Percentiles rank a stretch among this genome's conserved stretches.
phyloP scores from a whole-genome alignment of 2,329 filamentous ascomycete species.

The Magnaporthiopsis incrustans region DNA sequence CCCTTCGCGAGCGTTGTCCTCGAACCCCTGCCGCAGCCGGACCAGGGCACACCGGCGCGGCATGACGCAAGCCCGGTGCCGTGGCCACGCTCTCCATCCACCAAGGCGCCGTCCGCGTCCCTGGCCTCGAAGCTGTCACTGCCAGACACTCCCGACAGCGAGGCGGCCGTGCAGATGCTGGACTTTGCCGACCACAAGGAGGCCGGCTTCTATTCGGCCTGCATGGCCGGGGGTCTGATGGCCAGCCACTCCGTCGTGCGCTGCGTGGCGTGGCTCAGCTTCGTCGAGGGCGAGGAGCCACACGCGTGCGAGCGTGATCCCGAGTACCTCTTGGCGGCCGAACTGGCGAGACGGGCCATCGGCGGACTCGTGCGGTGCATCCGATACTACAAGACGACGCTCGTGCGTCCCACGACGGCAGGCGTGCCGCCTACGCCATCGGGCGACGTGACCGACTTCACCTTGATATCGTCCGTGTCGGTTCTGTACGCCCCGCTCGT shows the following conservation, averaged over 20 bases:
- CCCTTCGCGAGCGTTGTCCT: not conserved
- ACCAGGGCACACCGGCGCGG: not conserved
- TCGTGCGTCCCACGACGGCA: not conserved
- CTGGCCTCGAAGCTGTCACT: no score
- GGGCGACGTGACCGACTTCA: not conserved
- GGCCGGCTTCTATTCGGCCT: slow-evolving; percentile 2
- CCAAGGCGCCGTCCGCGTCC: not conserved
- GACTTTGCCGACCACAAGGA: slow-evolving; percentile 2
- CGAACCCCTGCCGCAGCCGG: not conserved
- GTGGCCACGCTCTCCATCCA: not conserved
- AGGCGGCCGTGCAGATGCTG: not conserved
- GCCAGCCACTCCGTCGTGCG: not conserved
- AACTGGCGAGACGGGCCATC: not conserved
- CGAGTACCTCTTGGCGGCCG: not conserved
- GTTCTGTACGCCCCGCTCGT: not conserved
- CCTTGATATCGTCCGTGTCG: not conserved
- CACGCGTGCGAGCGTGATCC: not conserved
- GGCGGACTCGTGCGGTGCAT: not conserved
- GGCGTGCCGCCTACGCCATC: not conserved
- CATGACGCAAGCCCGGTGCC: not conserved
- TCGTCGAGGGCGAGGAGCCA: not conserved
- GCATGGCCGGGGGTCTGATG: not conserved
- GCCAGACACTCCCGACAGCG: not conserved
- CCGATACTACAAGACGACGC: not conserved
- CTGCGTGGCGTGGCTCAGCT: slow-evolving; percentile 2